phyloP scores from a whole-genome alignment of 108 stramenopile genomes.

The Licmophora abbreviata region DNA sequence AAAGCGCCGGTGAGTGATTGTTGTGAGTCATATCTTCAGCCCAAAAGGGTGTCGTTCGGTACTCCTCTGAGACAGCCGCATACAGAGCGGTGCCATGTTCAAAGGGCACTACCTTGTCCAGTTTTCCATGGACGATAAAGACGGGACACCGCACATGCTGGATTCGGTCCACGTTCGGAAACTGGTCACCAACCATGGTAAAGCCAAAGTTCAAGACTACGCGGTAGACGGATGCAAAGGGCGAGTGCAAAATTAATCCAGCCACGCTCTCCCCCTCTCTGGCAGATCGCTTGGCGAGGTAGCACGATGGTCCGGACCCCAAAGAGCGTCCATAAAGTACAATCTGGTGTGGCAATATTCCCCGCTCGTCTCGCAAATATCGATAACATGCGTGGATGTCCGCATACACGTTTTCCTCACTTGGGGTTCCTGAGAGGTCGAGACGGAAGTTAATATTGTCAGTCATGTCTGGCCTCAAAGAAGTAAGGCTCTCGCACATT shows the following conservation, averaged over 20 bases:
- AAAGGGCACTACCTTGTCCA: conserved; percentile 74
- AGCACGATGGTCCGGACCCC: conserved; percentile 70
- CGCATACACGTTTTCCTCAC: conserved; percentile 53
- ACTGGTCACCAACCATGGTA: conserved; percentile 74
- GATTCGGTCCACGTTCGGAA: conserved; percentile 74
- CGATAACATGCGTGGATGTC: conserved; percentile 68
- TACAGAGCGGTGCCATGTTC: conserved; percentile 65
- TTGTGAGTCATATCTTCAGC: conserved; percentile 60
- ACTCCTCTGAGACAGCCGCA: conserved; percentile 36
- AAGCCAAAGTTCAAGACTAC: conserved; percentile 70
- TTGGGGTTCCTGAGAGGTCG: conserved; percentile 23
- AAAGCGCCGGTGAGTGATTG: conserved; percentile 6
- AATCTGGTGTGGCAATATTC: conserved; percentile 44
- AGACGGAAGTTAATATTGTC: conserved; percentile 2
- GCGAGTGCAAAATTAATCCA: conserved; percentile 74
- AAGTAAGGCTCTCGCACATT: too few relatives aligned
- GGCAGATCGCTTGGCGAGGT: conserved; percentile 59
- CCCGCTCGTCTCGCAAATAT: conserved; percentile 35
- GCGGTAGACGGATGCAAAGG: conserved; percentile 70
- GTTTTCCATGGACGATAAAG: conserved; percentile 65
- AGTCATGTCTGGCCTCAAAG: too few relatives aligned
- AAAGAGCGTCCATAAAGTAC: conserved; percentile 63
- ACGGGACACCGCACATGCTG: conserved; percentile 35
- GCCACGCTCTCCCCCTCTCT: conserved; percentile 51
- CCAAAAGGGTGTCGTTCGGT: conserved; percentile 56